Evolutionary conservation across 768 basidiomycete species (phyloP).

Genomic region (Trametopsis cervina): DNA sequence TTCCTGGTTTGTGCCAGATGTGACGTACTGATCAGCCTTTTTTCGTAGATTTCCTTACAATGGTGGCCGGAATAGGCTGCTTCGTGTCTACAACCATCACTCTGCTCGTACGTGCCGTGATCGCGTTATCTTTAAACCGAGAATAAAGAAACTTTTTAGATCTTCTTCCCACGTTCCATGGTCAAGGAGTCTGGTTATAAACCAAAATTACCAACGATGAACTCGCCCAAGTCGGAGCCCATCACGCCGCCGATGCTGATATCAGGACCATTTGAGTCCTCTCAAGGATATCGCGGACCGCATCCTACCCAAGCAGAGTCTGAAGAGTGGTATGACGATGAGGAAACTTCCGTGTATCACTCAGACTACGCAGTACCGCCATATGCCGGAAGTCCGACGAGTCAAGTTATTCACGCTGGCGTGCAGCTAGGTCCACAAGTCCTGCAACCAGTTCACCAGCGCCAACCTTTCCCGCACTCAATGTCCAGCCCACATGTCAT

Average conservation of each 20-base stretch:
- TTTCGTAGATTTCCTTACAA: slow-evolving; percentile 54
- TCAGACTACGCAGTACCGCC: slow-evolving; percentile 6
- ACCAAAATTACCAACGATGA: slow-evolving; percentile 27
- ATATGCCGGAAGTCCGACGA: slow-evolving; percentile 1
- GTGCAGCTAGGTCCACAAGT: not conserved
- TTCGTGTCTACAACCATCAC: slow-evolving; percentile 79
- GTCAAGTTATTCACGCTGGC: not conserved
- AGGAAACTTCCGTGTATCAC: slow-evolving; percentile 4
- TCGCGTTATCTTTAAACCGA: not conserved
- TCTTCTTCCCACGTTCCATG: slow-evolving; percentile 76
- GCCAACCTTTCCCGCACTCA: slow-evolving; percentile 22
- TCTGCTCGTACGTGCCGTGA: slow-evolving; percentile 47
- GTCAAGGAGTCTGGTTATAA: slow-evolving; percentile 57
- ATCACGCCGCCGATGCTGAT: slow-evolving; percentile 9
- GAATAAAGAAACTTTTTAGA: slow-evolving; percentile 28
- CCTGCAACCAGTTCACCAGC: slow-evolving; percentile 12
- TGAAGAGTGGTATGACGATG: slow-evolving; percentile 1
- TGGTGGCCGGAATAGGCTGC: slow-evolving; percentile 68
- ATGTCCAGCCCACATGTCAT: slow-evolving; percentile 18
- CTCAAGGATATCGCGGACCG: not conserved
- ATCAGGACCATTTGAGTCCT: not conserved
- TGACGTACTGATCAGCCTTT: not conserved
- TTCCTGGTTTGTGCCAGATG: too few relatives aligned
- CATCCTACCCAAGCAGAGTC: not conserved
- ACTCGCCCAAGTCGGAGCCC: slow-evolving; percentile 16